Conservation (phyloP, 164 flowering plant species). For the Stephania japonica region DNA sequence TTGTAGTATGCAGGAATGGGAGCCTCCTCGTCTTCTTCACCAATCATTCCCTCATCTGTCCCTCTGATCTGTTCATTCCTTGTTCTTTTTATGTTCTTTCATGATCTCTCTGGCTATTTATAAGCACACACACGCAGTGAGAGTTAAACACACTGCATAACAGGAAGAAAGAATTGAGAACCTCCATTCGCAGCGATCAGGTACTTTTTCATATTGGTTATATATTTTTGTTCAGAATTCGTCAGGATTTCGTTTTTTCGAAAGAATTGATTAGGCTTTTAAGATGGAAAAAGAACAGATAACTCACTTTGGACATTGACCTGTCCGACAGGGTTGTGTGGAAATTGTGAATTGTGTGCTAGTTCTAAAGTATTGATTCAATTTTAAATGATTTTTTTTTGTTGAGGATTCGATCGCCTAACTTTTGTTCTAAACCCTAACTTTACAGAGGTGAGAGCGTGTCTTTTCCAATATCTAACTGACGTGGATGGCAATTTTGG, state of each 20-base stretch:
- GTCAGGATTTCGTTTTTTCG: background rate
- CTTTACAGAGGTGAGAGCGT: too few relatives aligned
- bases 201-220: background rate
- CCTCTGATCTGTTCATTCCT: constrained; percentile 9
- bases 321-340: too few relatives aligned
- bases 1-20: constrained; percentile 25
- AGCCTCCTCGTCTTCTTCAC: constrained; percentile 4
- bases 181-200: background rate
- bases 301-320: background rate
- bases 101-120: background rate
- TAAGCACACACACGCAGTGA: background rate
- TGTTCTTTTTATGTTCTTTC: background rate
- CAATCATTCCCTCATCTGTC: constrained; percentile 15
- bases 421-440: too few relatives aligned
- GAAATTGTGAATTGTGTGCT: background rate
- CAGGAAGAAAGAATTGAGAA: background rate
- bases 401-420: background rate
- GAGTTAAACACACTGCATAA: background rate
- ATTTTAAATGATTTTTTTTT: too few relatives aligned
- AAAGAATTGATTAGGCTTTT: background rate
- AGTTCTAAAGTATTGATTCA: too few relatives aligned
- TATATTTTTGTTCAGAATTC: background rate
- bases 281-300: background rate
- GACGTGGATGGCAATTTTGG: too few relatives aligned
- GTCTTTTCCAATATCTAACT: too few relatives aligned